phyloP scores from a whole-genome alignment of 2,329 filamentous ascomycete genomes.

The Clonostachys byssicola region DNA sequence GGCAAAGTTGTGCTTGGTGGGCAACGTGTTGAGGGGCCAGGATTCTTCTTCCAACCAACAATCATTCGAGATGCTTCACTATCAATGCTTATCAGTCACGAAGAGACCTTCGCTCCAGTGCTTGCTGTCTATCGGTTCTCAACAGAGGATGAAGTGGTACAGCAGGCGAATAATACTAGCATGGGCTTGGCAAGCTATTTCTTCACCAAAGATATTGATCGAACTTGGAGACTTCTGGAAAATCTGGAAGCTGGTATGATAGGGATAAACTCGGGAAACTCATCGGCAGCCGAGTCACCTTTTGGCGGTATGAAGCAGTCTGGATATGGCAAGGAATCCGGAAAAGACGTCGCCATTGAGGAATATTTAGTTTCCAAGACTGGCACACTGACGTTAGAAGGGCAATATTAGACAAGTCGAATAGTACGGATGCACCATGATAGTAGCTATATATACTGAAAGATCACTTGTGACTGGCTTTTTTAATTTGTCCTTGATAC shows the following conservation, averaged over 20 bases:
- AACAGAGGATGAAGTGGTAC: slow-evolving; percentile 65
- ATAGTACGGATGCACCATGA: too few relatives aligned
- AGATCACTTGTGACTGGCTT: too few relatives aligned
- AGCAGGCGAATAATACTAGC: slow-evolving; percentile 60
- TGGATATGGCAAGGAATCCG: slow-evolving; percentile 22
- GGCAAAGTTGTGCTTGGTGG: slow-evolving; percentile 50
- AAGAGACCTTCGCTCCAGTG: slow-evolving; percentile 72
- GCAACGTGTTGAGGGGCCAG: slow-evolving; percentile 54
- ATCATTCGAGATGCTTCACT: slow-evolving; percentile 63
- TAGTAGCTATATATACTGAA: too few relatives aligned
- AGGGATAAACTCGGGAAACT: slow-evolving; percentile 40
- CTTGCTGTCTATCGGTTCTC: slow-evolving; percentile 66
- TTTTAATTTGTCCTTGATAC: too few relatives aligned
- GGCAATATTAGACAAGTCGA: background rate
- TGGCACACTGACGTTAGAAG: slow-evolving; percentile 1
- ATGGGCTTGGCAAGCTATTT: slow-evolving; percentile 72
- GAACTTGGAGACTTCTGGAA: slow-evolving; percentile 36
- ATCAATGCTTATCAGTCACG: slow-evolving; percentile 61
- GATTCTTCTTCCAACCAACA: slow-evolving; percentile 67
- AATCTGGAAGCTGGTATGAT: slow-evolving; percentile 41
- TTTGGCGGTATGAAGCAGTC: slow-evolving; percentile 27
- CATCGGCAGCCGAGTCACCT: slow-evolving; percentile 31
- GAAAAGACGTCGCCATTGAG: slow-evolving; percentile 13
- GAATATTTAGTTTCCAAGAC: slow-evolving; percentile 2
- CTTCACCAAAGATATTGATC: slow-evolving; percentile 46